A percentile compares a stretch with the other conserved stretches of the same genome.
Evolutionary conservation across 2,329 filamentous ascomycete species (phyloP).

Genomic region (Gnomoniopsis smithogilvyi): DNA sequence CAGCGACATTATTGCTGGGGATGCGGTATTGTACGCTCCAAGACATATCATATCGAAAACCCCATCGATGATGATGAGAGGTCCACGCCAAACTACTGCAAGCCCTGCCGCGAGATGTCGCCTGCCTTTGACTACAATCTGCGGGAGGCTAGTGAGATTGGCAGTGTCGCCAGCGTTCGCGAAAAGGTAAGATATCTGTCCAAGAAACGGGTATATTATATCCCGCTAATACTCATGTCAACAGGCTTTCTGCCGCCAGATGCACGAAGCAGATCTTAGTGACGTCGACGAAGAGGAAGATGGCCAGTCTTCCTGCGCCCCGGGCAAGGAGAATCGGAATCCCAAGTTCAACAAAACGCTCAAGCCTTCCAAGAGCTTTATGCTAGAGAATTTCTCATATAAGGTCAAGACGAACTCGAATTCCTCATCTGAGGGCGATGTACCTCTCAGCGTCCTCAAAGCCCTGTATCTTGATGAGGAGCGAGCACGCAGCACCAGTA

Average conservation of each 20-base stretch:
- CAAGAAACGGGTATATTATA: neutral
- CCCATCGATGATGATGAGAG: neutral
- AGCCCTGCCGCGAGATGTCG: slow-evolving; percentile 12
- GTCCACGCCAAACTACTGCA: slow-evolving; percentile 17
- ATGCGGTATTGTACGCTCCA: slow-evolving; percentile 17
- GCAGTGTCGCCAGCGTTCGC: slow-evolving; percentile 3
- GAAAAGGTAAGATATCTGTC: slow-evolving; percentile 1
- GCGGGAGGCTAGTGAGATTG: slow-evolving; percentile 15
- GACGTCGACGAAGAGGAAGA: slow-evolving; percentile 15
- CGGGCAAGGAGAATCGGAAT: slow-evolving; percentile 13
- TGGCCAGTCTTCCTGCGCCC: neutral
- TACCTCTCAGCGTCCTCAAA: slow-evolving; percentile 1
- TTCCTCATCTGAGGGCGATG: slow-evolving; percentile 1
- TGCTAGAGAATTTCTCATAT: slow-evolving; percentile 8
- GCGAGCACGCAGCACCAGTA: neutral
- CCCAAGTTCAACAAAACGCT: neutral
- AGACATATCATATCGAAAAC: slow-evolving; percentile 15
- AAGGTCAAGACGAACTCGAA: slow-evolving; percentile 12
- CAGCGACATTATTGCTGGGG: slow-evolving; percentile 18
- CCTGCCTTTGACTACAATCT: slow-evolving; percentile 10
- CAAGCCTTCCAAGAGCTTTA: slow-evolving; percentile 11
- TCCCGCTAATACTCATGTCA: neutral
- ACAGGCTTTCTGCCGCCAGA: slow-evolving; percentile 16
- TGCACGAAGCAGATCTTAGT: slow-evolving; percentile 15
- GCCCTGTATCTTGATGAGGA: slow-evolving; percentile 6